Percentiles rank a stretch among this genome's conserved stretches.
Evolutionary conservation across 352 stramenopile genomes (phyloP).

Genomic region (Pythium sukuiense): DNA sequence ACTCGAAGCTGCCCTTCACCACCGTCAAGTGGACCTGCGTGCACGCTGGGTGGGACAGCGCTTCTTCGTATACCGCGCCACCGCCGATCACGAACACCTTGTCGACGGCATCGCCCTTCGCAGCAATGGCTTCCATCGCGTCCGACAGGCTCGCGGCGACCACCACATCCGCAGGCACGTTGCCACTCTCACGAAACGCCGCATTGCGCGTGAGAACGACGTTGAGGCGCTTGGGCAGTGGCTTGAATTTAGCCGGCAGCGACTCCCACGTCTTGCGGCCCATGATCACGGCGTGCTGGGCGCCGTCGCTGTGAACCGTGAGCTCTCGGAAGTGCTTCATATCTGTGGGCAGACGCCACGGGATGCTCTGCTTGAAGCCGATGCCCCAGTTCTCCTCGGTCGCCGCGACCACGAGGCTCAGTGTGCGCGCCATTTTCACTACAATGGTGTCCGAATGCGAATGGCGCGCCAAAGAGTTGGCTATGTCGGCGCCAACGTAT

Average conservation of each 20-base stretch:
- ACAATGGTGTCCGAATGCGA: background rate
- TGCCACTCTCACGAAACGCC: slow-evolving; percentile 36
- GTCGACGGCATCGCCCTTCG: slow-evolving; percentile 73
- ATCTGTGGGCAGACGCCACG: slow-evolving; percentile 95
- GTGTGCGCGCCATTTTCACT: slow-evolving; percentile 19
- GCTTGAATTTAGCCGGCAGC: slow-evolving; percentile 95
- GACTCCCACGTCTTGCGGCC: slow-evolving; percentile 99
- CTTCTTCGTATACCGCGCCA: slow-evolving; percentile 93
- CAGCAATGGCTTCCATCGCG: slow-evolving; percentile 85
- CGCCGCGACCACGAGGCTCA: slow-evolving; percentile 88
- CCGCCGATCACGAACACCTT: slow-evolving; percentile 98
- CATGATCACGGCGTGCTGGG: slow-evolving; percentile 98
- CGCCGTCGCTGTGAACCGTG: slow-evolving; percentile 52
- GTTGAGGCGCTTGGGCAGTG: slow-evolving; percentile 95
- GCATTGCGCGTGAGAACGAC: slow-evolving; percentile 93
- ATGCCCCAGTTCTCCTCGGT: slow-evolving; percentile 87
- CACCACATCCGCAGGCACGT: slow-evolving; percentile 79
- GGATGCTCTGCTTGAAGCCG: slow-evolving; percentile 83
- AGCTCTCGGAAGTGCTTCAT: slow-evolving; percentile 97
- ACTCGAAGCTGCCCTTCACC: slow-evolving; percentile 88
- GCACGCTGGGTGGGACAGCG: slow-evolving; percentile 84
- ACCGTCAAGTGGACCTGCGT: slow-evolving; percentile 90
- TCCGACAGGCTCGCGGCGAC: slow-evolving; percentile 89
- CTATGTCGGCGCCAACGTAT: background rate
- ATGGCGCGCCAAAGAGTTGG: slow-evolving; percentile 13